A percentile compares a stretch with the other conserved stretches of the same genome.
Conservation (phyloP, 179 eudicot genomes). For the Beta corolliflora region DNA sequence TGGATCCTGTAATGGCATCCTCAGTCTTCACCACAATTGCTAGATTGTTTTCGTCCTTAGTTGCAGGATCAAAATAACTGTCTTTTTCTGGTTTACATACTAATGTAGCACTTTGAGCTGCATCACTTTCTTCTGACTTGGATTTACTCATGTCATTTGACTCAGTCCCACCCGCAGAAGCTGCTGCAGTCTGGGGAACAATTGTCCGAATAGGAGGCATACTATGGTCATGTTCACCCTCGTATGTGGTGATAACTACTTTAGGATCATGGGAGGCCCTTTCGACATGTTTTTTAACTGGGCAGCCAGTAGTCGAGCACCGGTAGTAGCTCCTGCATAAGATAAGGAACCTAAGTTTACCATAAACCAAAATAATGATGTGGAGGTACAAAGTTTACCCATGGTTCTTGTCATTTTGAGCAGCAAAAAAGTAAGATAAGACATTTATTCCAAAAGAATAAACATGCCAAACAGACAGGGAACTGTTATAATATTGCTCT, state of each 20-base stretch:
- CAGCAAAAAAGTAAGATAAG: no score
- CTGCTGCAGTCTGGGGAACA: constrained; percentile 35
- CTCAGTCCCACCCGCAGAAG: constrained; percentile 22
- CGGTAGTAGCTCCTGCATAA: constrained; percentile 85
- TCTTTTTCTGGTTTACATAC: constrained; percentile 12
- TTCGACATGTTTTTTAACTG: constrained; percentile 77
- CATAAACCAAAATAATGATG: not conserved
- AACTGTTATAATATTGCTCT: no score
- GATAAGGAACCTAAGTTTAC: constrained; percentile 12
- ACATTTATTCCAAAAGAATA: no score
- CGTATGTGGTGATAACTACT: constrained; percentile 71
- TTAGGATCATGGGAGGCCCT: constrained; percentile 61
- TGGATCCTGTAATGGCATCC: constrained; percentile 4
- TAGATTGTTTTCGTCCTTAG: constrained; percentile 17
- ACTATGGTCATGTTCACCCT: constrained; percentile 71
- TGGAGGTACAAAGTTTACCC: not conserved
- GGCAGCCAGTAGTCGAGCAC: constrained; percentile 78
- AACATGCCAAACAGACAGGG: no score
- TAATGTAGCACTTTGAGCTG: constrained; percentile 15
- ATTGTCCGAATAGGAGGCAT: constrained; percentile 61
- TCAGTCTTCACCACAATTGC: constrained; percentile 17
- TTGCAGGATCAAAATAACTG: constrained; percentile 6
- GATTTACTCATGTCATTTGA: constrained; percentile 27
- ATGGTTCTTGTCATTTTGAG: no score
- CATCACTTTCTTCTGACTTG: constrained; percentile 31